Conservation (phyloP, 371 early-diverging fungal species). For the Mortierella polycephala region DNA sequence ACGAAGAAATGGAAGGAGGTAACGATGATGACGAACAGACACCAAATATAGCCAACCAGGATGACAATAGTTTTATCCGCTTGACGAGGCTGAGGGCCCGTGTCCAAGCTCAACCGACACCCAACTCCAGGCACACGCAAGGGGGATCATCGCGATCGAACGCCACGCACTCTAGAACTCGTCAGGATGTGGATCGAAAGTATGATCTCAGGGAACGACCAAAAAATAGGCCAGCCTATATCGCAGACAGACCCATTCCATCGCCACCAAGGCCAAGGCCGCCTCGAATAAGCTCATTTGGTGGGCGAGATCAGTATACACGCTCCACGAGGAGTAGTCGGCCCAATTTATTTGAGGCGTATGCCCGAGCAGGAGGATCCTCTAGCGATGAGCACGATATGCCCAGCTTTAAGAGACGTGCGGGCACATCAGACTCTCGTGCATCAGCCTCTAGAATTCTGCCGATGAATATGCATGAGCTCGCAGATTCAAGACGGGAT, state of each 20-base stretch:
- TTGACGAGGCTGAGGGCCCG: constrained; percentile 47
- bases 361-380: constrained; percentile 45
- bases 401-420: constrained; percentile 35
- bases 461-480: constrained; percentile 58
- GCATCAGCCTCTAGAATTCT: constrained; percentile 45
- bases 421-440: constrained; percentile 32
- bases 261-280: constrained; percentile 39
- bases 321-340: constrained; percentile 24
- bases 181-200: constrained; percentile 45
- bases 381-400: constrained; percentile 49
- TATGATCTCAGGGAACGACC: constrained; percentile 52
- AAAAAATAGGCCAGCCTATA: constrained; percentile 48
- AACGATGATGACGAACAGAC: constrained; percentile 20
- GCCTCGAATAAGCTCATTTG: constrained; percentile 20
- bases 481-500: constrained; percentile 49
- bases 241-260: constrained; percentile 40
- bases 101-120: constrained; percentile 20
- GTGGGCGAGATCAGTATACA: constrained; percentile 27
- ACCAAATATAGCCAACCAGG: constrained; percentile 13
- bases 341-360: constrained; percentile 29
- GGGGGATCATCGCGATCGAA: constrained; percentile 24
- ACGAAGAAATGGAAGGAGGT: constrained; percentile 30
- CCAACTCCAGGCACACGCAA: constrained; percentile 12
- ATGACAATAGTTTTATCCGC: constrained; percentile 18
- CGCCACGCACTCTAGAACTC: constrained; percentile 20